Evolutionary conservation across 2,329 filamentous ascomycete genomes (phyloP).

Genomic region (Neurospora sp.): DNA sequence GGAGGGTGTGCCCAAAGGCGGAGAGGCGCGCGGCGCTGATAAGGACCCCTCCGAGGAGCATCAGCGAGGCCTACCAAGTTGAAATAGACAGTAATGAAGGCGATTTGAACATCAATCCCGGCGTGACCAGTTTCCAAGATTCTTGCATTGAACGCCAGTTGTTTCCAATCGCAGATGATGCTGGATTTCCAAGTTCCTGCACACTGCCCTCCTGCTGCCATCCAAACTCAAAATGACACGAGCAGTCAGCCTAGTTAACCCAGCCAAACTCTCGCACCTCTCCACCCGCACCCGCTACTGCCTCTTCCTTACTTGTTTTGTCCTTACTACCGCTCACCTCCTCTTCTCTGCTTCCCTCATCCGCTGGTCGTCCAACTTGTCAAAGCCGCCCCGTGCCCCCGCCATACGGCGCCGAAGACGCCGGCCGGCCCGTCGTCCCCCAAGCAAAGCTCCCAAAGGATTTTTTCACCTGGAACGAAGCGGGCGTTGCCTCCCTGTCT

Average conservation of each 20-base stretch:
- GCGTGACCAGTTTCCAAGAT: neutral
- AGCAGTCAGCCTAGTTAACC: neutral
- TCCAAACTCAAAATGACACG: neutral
- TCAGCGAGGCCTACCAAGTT: neutral
- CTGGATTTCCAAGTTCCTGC: neutral
- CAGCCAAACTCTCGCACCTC: conserved; percentile 4
- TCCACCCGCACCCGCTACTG: conserved; percentile 7
- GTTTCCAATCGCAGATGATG: neutral
- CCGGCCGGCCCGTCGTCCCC: neutral
- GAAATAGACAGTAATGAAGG: neutral
- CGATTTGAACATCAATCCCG: neutral
- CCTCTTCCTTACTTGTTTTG: neutral
- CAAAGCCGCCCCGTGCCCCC: neutral
- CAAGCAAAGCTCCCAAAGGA: neutral
- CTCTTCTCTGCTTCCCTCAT: neutral
- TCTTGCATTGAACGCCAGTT: neutral
- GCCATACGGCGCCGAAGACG: neutral
- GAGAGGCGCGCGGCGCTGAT: neutral
- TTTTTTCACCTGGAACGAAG: conserved; percentile 11
- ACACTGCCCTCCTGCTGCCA: neutral
- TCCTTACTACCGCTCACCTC: neutral
- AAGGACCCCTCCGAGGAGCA: neutral
- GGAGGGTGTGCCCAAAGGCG: neutral
- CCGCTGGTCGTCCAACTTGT: neutral
- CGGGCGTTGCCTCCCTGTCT: conserved; percentile 8